Conservation (phyloP, 2,329 filamentous ascomycete genomes). For the Amylocarpus encephaloides region DNA sequence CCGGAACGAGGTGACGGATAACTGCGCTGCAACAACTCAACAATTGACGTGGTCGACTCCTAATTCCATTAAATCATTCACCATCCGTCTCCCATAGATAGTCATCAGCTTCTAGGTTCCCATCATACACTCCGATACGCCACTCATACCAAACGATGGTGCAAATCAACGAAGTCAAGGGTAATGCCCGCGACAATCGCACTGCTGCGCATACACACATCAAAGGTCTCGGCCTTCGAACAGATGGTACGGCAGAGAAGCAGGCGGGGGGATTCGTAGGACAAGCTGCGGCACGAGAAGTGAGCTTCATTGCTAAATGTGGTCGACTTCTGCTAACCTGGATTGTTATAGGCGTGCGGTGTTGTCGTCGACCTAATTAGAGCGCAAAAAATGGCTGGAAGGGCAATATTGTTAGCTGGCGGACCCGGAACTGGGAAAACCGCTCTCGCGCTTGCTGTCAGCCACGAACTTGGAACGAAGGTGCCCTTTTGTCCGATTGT, state of each 20-base stretch:
- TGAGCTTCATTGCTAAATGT: conserved; percentile 35
- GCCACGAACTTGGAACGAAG: conserved; percentile 94
- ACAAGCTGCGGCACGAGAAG: conserved; percentile 81
- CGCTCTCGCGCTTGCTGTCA: conserved; percentile 87
- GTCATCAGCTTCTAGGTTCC: background rate
- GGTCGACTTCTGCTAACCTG: conserved; percentile 80
- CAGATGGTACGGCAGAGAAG: conserved; percentile 79
- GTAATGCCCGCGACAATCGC: conserved; percentile 88
- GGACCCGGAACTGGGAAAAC: conserved; percentile 97
- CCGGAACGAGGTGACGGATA: too few species aligned
- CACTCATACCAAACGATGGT: conserved; percentile 54
- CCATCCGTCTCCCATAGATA: too few species aligned
- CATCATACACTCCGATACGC: background rate
- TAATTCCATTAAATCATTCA: too few species aligned
- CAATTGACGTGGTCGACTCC: too few species aligned
- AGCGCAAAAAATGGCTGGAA: conserved; percentile 94
- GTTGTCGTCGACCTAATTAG: conserved; percentile 94
- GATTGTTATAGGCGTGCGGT: conserved; percentile 75
- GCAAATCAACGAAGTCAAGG: conserved; percentile 90
- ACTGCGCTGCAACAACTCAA: too few species aligned
- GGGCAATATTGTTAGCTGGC: conserved; percentile 86
- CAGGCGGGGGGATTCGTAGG: conserved; percentile 82
- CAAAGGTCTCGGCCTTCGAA: conserved; percentile 81
- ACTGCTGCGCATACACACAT: conserved; percentile 98
- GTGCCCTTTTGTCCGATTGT: conserved; percentile 98